A percentile compares a stretch with the other conserved stretches of the same genome.
Conservation (phyloP, 176 grass and related monocot species). For the Oryza coarctata region DNA sequence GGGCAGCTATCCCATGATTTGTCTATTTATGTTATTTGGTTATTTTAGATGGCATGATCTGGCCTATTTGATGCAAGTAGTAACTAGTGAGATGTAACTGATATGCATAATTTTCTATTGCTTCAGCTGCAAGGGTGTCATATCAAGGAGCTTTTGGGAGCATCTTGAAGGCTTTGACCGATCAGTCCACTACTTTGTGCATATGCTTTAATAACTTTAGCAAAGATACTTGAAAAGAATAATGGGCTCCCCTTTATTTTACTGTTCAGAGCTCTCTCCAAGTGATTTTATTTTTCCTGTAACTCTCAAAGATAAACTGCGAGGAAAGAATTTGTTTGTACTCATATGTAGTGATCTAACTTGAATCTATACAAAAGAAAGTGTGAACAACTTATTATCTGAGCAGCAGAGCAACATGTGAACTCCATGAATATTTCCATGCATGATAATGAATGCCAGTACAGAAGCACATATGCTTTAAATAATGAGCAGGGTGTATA, state of each 20-base stretch:
- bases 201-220: constrained; percentile 2
- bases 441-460: too few relatives aligned
- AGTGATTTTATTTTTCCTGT: neutral
- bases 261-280: neutral
- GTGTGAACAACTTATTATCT: neutral
- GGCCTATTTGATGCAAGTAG: neutral
- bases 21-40: neutral
- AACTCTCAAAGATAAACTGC: neutral
- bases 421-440: too few relatives aligned
- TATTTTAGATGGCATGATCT: neutral
- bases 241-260: neutral
- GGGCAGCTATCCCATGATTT: neutral
- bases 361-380: constrained; percentile 19
- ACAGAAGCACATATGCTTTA: too few relatives aligned
- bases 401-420: too few relatives aligned
- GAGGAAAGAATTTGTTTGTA: neutral
- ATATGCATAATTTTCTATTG: constrained; percentile 11
- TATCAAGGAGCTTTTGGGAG: constrained; percentile 86
- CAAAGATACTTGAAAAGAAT: constrained; percentile 11
- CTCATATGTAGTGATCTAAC: neutral
- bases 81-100: neutral
- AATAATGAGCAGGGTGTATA: too few relatives aligned
- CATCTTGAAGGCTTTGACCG: constrained; percentile 42
- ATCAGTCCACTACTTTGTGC: neutral
- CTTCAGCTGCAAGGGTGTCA: constrained; percentile 92